Conservation (phyloP, 2,329 filamentous ascomycete species). For the Chaetomiaceae sp. region DNA sequence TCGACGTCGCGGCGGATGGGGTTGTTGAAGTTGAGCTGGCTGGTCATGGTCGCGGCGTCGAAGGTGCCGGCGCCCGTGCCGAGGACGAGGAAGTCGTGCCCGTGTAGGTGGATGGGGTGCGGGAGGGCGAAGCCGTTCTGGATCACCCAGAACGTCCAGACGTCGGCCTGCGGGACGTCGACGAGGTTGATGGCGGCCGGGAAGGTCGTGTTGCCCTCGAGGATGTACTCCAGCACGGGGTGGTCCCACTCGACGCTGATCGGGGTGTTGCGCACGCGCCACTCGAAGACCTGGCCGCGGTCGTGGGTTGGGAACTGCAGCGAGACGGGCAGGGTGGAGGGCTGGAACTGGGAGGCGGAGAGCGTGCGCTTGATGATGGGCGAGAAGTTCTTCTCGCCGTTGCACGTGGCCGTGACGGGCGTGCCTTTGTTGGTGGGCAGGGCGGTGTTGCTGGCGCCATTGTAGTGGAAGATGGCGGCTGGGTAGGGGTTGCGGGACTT, state of each 20-base stretch:
- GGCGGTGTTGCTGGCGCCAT: conserved; percentile 28
- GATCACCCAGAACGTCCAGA: conserved; percentile 1
- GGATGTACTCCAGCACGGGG: conserved; percentile 37
- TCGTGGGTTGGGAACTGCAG: conserved; percentile 15
- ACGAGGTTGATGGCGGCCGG: conserved; percentile 29
- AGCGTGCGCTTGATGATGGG: conserved; percentile 32
- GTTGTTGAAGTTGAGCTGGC: conserved; percentile 32
- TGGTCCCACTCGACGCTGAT: conserved; percentile 40
- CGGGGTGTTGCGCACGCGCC: conserved; percentile 33
- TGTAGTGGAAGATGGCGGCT: conserved; percentile 39
- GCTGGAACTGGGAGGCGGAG: conserved; percentile 27
- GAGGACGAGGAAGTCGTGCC: conserved; percentile 31
- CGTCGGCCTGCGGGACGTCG: conserved; percentile 23
- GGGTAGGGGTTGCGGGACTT: conserved; percentile 30
- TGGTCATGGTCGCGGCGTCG: conserved; percentile 10
- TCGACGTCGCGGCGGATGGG: conserved; percentile 47
- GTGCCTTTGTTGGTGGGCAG: conserved; percentile 32
- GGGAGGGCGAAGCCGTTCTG: conserved; percentile 20
- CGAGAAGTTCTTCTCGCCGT: conserved; percentile 22
- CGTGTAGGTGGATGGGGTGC: conserved; percentile 35
- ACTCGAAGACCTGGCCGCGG: conserved; percentile 21
- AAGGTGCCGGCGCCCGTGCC: conserved; percentile 25
- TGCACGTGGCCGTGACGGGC: conserved; percentile 21
- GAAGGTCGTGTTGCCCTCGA: conserved; percentile 28
- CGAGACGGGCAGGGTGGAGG: conserved; percentile 25